These are phyloP conservation scores for Xanthoconium purpureum DNA, from an alignment of 768 basidiomycete species.

Conservation along the genomic window DNA sequence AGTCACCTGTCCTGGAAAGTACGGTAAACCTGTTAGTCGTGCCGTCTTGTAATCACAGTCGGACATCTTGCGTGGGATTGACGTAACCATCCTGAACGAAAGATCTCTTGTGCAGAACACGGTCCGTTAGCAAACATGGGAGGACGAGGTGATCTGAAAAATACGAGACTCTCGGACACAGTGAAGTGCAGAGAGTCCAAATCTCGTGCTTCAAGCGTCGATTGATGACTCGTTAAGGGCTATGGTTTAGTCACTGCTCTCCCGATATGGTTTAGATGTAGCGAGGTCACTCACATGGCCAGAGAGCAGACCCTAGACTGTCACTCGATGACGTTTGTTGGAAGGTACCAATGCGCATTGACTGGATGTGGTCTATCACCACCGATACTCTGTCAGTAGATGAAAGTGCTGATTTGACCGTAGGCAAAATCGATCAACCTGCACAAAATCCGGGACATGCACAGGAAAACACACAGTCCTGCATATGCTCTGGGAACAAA, in stretches of 20 bases:
- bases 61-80: neutral
- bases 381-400: neutral
- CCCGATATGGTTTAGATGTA: neutral
- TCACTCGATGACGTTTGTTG: conserved; percentile 9
- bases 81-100: neutral
- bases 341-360: neutral
- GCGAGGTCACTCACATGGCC: conserved; percentile 2
- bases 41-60: neutral
- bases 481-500: neutral
- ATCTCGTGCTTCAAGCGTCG: neutral
- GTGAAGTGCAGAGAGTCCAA: neutral
- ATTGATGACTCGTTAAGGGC: neutral
- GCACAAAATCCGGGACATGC: neutral
- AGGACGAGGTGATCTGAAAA: neutral
- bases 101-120: neutral
- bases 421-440: neutral
- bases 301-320: neutral
- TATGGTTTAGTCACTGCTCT: neutral
- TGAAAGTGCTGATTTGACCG: neutral
- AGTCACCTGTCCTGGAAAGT: neutral
- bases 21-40: neutral
- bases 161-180: neutral
- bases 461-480: neutral
- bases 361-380: neutral
- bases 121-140: neutral